phyloP scores from a whole-genome alignment of 116 monocot species.

The Zostera marina region DNA sequence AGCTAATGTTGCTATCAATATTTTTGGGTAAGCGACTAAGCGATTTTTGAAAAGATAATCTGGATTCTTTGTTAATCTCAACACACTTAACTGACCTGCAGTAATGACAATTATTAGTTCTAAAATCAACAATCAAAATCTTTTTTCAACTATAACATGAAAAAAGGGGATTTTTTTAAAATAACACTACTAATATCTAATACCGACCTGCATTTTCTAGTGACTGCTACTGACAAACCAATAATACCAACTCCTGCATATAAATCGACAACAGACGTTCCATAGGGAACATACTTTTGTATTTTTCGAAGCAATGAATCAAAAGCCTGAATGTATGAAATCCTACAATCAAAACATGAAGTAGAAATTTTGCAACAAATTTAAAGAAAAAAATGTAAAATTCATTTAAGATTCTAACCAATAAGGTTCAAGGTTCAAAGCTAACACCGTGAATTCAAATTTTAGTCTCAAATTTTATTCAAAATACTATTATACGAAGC shows the following conservation, averaged over 20 bases:
- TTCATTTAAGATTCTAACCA: background rate
- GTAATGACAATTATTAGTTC: background rate
- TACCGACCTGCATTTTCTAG: conserved; percentile 83
- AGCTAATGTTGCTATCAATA: conserved; percentile 55
- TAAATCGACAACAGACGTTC: conserved; percentile 90
- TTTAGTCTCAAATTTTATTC: background rate
- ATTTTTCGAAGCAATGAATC: conserved; percentile 71
- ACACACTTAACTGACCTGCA: conserved; percentile 82
- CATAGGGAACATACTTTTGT: conserved; percentile 84
- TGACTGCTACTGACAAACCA: conserved; percentile 68
- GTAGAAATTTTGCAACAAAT: background rate
- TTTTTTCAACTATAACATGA: background rate
- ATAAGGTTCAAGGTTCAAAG: no score
- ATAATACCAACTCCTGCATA: conserved; percentile 88
- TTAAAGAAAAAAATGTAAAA: background rate
- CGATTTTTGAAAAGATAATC: conserved; percentile 80
- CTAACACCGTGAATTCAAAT: no score
- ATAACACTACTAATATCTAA: no score
- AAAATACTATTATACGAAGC: background rate
- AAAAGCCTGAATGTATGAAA: conserved; percentile 49
- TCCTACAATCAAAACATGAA: background rate
- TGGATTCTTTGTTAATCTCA: conserved; percentile 89
- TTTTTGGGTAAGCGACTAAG: conserved; percentile 55
- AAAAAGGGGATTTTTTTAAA: background rate
- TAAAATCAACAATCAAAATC: background rate